phyloP scores from a whole-genome alignment of 2,329 filamentous ascomycete genomes.

The Diaporthe aspalathi region DNA sequence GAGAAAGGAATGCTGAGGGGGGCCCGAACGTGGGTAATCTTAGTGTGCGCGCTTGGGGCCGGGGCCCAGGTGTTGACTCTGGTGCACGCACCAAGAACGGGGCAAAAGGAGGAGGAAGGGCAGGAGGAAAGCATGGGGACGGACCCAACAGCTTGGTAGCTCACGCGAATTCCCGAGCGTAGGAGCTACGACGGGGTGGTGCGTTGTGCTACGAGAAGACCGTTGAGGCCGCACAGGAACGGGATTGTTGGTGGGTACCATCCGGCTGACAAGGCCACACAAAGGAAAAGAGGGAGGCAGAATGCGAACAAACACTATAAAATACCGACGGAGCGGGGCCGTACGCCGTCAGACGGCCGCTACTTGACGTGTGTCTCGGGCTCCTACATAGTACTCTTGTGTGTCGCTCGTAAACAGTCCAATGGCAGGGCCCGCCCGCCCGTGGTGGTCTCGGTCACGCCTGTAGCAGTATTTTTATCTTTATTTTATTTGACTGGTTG shows the following conservation, averaged over 20 bases:
- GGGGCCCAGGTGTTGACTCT: not conserved
- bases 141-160: slow-evolving; percentile 30
- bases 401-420: slow-evolving; percentile 15
- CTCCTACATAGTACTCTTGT: slow-evolving; percentile 20
- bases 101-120: not conserved
- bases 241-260: slow-evolving; percentile 1
- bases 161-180: slow-evolving; percentile 26
- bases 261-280: not conserved
- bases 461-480: not conserved
- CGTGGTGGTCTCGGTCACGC: slow-evolving; percentile 11
- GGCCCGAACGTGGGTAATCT: not conserved
- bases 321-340: slow-evolving; percentile 23
- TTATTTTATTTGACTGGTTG: not conserved
- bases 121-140: not conserved
- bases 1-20: not conserved
- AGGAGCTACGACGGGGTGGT: slow-evolving; percentile 22
- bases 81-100: not conserved
- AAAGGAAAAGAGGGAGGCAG: not conserved
- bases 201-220: slow-evolving; percentile 31
- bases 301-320: slow-evolving; percentile 9
- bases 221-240: slow-evolving; percentile 29
- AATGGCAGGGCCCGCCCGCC: not conserved
- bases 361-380: slow-evolving; percentile 8
- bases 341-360: slow-evolving; percentile 25
- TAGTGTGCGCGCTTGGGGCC: slow-evolving; percentile 15